These are phyloP conservation scores for Aspergillus sp. DNA, from an alignment of 2,329 filamentous ascomycete genomes.

Conservation along the genomic window DNA sequence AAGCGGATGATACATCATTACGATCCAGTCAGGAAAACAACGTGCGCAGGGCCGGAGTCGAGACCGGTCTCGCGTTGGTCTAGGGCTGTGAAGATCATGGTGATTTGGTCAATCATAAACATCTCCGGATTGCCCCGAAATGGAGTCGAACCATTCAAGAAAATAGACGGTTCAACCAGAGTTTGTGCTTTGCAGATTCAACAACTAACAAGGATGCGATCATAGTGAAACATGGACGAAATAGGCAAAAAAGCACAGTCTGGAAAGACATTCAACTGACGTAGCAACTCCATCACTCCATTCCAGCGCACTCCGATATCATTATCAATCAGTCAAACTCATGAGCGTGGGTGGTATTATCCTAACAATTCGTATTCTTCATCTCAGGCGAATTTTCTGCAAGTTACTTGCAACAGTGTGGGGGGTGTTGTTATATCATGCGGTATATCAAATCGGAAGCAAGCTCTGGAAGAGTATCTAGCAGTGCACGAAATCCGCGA, in stretches of 20 bases:
- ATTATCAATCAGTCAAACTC: not conserved
- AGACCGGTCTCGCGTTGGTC: not conserved
- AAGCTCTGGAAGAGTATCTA: conserved; percentile 40
- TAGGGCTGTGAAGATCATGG: not conserved
- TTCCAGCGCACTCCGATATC: not conserved
- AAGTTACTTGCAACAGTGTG: not conserved
- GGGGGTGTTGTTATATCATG: conserved; percentile 34
- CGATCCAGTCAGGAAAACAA: not conserved
- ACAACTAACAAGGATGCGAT: not conserved
- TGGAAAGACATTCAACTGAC: not conserved
- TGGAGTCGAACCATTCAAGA: not conserved
- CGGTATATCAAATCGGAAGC: conserved; percentile 44
- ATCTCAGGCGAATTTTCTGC: not conserved
- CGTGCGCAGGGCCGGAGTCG: not conserved
- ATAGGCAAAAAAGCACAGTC: not conserved
- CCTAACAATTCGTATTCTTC: not conserved
- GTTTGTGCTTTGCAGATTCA: not conserved
- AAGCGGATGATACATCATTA: not conserved
- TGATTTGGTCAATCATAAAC: not conserved
- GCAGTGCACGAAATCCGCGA: conserved; percentile 35
- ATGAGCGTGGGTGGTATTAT: not conserved
- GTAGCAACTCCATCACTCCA: not conserved
- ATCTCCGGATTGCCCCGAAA: not conserved
- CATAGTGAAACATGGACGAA: not conserved
- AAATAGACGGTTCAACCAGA: not conserved